phyloP scores from a whole-genome alignment of 1,284 basidiomycete species.

The Trichosporon sp. region DNA sequence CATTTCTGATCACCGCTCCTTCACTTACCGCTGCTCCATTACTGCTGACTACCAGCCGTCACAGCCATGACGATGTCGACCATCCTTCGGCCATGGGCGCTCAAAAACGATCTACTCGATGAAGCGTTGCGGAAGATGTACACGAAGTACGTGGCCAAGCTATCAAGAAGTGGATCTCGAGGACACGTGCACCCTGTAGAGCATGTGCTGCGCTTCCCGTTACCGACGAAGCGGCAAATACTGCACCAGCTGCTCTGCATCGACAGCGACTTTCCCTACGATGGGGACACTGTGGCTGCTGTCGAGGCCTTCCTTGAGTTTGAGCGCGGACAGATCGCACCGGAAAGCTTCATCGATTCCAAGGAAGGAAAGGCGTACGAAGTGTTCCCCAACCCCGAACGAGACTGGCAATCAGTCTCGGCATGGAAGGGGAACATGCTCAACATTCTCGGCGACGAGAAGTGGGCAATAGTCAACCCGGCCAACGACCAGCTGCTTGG shows the following conservation, averaged over 20 bases:
- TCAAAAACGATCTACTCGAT: not conserved
- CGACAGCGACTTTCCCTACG: not conserved
- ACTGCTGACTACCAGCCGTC: too few relatives aligned
- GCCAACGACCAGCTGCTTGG: constrained; percentile 13
- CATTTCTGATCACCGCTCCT: too few relatives aligned
- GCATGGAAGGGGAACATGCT: not conserved
- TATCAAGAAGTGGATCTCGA: too few relatives aligned
- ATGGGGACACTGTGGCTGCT: not conserved
- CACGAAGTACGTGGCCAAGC: not conserved
- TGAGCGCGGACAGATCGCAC: not conserved
- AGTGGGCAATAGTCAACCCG: constrained; percentile 9
- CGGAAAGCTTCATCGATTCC: not conserved
- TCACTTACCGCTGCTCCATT: too few relatives aligned
- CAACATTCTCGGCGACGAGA: not conserved
- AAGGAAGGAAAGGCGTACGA: not conserved
- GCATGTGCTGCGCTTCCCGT: not conserved
- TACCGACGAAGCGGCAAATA: not conserved
- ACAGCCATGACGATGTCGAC: not conserved
- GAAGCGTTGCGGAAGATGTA: not conserved
- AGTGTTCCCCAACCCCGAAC: not conserved
- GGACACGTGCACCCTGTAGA: not conserved
- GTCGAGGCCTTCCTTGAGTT: not conserved
- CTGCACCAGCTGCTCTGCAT: not conserved
- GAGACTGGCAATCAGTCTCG: not conserved
- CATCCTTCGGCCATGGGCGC: not conserved